Conservation (phyloP, 305 asterid genomes). For the Rubia tinctorum region DNA sequence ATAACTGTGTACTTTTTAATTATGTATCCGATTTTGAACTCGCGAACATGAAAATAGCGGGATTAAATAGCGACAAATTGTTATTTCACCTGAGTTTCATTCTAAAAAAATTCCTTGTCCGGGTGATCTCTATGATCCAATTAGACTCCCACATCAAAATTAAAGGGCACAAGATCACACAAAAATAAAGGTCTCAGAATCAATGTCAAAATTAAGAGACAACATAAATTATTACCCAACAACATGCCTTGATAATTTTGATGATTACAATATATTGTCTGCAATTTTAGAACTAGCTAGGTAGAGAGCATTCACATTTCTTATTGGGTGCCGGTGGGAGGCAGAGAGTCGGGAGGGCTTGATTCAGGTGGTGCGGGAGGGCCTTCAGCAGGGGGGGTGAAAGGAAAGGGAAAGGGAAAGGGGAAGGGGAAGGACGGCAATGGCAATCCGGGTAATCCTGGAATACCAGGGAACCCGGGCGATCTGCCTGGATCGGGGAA, state of each 20-base stretch:
- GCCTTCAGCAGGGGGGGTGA: not conserved
- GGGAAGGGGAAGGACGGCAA: no score
- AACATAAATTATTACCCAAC: not conserved
- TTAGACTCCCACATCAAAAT: no score
- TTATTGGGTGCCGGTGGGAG: not conserved
- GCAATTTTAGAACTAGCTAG: no score
- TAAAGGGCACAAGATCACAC: not conserved
- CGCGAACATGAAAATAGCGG: not conserved
- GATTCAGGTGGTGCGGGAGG: no score
- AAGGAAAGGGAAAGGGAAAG: not conserved
- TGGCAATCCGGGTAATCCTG: no score
- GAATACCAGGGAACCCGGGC: no score
- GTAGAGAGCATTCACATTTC: not conserved
- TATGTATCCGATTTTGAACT: no score
- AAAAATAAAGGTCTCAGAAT: not conserved
- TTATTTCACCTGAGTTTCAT: not conserved
- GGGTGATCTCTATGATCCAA: no score
- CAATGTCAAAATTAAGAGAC: not conserved
- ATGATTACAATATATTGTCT: not conserved
- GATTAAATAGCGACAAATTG: not conserved
- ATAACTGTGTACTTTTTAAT: no score
- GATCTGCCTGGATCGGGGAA: no score
- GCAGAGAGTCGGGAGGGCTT: no score
- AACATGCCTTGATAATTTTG: not conserved
- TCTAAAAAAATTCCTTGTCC: no score